These are phyloP conservation scores for Acacia pycnantha DNA, from an alignment of 331 rosid genomes.

Conservation along the genomic window DNA sequence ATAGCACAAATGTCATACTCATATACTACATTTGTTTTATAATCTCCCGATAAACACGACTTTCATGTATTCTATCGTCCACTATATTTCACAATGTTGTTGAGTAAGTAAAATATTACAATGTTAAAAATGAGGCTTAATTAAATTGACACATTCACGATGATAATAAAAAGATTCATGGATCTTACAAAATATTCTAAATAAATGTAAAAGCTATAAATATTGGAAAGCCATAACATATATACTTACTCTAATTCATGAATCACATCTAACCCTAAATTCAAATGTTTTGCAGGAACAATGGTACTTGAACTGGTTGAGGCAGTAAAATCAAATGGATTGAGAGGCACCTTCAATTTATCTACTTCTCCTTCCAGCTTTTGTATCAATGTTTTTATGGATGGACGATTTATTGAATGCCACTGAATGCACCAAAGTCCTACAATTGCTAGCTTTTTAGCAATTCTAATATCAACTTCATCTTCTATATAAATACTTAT, in stretches of 20 bases:
- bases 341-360: background rate
- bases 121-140: too few species aligned
- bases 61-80: background rate
- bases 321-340: background rate
- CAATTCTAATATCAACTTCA: background rate
- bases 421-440: constrained; percentile 3
- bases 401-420: background rate
- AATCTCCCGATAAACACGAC: background rate
- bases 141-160: too few species aligned
- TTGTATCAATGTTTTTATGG: background rate
- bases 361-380: background rate
- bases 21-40: too few species aligned
- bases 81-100: background rate
- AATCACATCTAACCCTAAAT: background rate
- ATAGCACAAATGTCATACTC: too few species aligned
- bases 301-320: background rate
- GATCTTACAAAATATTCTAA: too few species aligned
- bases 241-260: background rate
- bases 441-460: background rate
- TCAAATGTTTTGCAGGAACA: background rate
- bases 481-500: background rate
- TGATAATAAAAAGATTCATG: too few species aligned
- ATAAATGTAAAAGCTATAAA: too few species aligned
- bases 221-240: too few species aligned
- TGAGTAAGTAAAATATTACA: too few species aligned